Conservation (phyloP, 306 rosid genomes). For the Lathyrus sativus region DNA sequence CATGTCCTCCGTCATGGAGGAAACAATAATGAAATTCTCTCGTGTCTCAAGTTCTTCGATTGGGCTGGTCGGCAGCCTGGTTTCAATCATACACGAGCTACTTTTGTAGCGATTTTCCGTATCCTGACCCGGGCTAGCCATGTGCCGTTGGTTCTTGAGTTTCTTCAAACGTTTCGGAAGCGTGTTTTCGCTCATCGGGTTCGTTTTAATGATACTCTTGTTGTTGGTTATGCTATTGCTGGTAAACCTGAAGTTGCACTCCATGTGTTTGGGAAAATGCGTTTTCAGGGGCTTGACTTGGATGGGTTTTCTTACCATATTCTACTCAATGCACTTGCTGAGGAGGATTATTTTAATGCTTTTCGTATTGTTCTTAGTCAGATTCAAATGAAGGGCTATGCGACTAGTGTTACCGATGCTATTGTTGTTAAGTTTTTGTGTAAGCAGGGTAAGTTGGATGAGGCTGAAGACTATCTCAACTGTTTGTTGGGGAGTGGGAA, state of each 20-base stretch:
- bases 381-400: constrained; percentile 55
- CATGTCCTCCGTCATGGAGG: constrained; percentile 49
- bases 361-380: constrained; percentile 52
- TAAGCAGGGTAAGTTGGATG: constrained; percentile 49
- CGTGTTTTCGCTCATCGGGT: constrained; percentile 17
- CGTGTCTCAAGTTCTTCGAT: constrained; percentile 84
- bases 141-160: constrained; percentile 54
- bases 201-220: constrained; percentile 60
- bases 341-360: constrained; percentile 49
- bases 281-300: constrained; percentile 69
- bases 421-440: constrained; percentile 60
- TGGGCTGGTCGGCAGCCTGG: constrained; percentile 80
- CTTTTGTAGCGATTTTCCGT: constrained; percentile 61
- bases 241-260: constrained; percentile 71
- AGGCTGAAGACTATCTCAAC: constrained; percentile 59
- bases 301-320: constrained; percentile 59
- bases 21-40: constrained; percentile 50
- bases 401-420: constrained; percentile 45
- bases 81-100: constrained; percentile 64
- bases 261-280: constrained; percentile 68
- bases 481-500: constrained; percentile 42
- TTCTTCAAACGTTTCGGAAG: constrained; percentile 43
- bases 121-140: constrained; percentile 57
- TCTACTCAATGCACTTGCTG: constrained; percentile 61
- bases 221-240: constrained; percentile 76